A percentile compares a stretch with the other conserved stretches of the same genome.
phyloP scores from a whole-genome alignment of 768 basidiomycete species.

The Pisolithus marmoratus region DNA sequence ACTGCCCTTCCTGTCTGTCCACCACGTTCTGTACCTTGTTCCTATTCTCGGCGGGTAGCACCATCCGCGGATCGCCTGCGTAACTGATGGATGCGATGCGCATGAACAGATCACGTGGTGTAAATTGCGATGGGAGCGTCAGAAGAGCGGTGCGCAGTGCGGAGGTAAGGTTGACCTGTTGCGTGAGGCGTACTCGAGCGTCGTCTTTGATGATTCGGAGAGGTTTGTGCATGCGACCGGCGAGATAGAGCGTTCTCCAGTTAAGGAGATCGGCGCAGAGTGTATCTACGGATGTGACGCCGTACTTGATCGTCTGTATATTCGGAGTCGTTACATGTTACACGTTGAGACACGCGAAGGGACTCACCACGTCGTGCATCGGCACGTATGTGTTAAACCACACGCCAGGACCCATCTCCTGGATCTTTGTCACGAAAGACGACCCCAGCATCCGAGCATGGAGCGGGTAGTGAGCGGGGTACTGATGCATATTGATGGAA shows the following conservation, averaged over 20 bases:
- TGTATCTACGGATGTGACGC: conserved; percentile 86
- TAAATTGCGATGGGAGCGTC: conserved; percentile 75
- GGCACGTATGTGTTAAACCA: conserved; percentile 96
- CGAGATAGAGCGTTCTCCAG: conserved; percentile 90
- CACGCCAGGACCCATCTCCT: conserved; percentile 75
- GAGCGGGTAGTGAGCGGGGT: conserved; percentile 86
- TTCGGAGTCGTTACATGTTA: neutral
- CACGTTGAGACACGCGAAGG: neutral
- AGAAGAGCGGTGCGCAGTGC: conserved; percentile 89
- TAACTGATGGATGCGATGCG: conserved; percentile 86
- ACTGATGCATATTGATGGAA: conserved; percentile 89
- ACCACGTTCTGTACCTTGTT: conserved; percentile 95
- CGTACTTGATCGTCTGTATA: conserved; percentile 87
- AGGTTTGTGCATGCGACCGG: conserved; percentile 97
- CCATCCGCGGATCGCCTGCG: conserved; percentile 88
- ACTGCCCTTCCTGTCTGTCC: conserved; percentile 70
- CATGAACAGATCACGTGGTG: conserved; percentile 77
- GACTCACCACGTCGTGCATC: conserved; percentile 76
- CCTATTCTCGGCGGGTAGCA: conserved; percentile 91
- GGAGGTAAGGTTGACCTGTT: conserved; percentile 89
- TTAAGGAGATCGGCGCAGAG: conserved; percentile 87
- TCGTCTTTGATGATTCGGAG: conserved; percentile 90
- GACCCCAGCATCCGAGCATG: conserved; percentile 83
- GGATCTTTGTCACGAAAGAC: conserved; percentile 71
- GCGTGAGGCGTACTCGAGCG: conserved; percentile 84